Evolutionary conservation across 2,329 filamentous ascomycete genomes (phyloP), one percentile per base, ranked within the genome.

Genomic region (Diaporthe destruens): DNA sequence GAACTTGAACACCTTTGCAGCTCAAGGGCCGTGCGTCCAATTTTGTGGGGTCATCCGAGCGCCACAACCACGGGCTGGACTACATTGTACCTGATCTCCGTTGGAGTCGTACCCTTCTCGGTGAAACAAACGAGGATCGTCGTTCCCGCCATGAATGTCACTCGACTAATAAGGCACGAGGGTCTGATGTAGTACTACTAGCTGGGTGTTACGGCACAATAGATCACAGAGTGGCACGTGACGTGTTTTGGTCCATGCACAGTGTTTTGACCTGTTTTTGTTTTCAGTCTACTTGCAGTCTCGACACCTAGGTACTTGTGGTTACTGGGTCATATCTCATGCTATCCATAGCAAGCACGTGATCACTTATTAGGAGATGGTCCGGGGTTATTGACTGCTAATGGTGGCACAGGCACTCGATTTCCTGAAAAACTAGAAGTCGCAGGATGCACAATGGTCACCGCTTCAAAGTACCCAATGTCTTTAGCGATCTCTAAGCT

Each of bases 41-140:
- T 23, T 12, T 18, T 66, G 61, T 53, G 61, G 47, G 61, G 61
- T 65, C 12, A 51, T 65, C 61, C 61, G 44, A 65, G 59, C 42
- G 59, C 44, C 61, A 36, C 29, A 2, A n/a, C n/a, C 18, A 51
- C 29, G 59, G 44, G 20, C 47, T 66, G 44, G 61, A 53, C 11
- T 47, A 39, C 32, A 12, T 20, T 25, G 32, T 66, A n/a, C 29
- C 44, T 23, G 14, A 65, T 14, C 61, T 36, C 32, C 14, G 16
- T 53, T 8, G n/a, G 61, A 47, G 44, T 53, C 61, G 23, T 39
- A 25, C 25, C 18, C 6, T 49, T 7, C 44, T 51, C 32, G 36
- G 29, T 65, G 32, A 53, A 23, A 39, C n/a, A 23, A 25, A n/a
- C 47, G 32, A 53, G 47, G 61, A 11, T 34, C 20, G 12, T 39